Base-by-base conservation (phyloP, 2,329 filamentous ascomycete genomes). In the Cucurbitaria berberidis region DNA sequence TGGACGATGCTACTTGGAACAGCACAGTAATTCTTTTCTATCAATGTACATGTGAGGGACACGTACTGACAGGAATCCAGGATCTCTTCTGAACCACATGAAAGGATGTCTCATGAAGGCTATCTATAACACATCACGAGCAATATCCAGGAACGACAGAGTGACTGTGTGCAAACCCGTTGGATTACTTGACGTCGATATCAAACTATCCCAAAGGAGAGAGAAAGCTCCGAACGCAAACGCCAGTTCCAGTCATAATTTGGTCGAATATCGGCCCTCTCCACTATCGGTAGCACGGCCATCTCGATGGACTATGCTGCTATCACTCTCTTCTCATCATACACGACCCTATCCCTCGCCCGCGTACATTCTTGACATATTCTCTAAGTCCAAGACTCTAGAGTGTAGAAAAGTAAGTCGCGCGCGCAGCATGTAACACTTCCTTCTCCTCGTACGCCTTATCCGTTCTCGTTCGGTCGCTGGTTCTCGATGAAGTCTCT, bases 1-100 rank as follows among this genome's bases (percentile, higher is more conserved):
- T 74, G 45, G 70, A 74, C 55, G 68, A 72, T 43, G 70, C 70
- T n/a, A 71, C 71, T 16, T 73, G 68, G 69, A 72, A 64, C 44
- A 73, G 70, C 45, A 65, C 64, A 22, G 65, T 71, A 19, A 55
- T 57, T 52, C 4, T 5, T n/a, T 27, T 18, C 11, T 21, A 41
- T 16, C 13, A 34, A 15, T 42, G 19, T n/a, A 4, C 24, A 15
- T 11, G 30, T 19, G 1, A 38, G 19, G 22, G 8, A 24, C 10
- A 22, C 5, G 19, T 40, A 29, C 45, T 59, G 24, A 51, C 22
- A 15, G 13, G 18, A 22, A 16, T 35, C 7, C 41, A 62, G 46
- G 59, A 64, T 38, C 40, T 62, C 24, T 64, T 59, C 32, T 63
- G 34, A 51, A 22, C 18, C 3, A 38, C 18, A 22, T 38, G 16